phyloP scores from a whole-genome alignment of 139 green algal genomes.

The Coccomyxa sp. region DNA sequence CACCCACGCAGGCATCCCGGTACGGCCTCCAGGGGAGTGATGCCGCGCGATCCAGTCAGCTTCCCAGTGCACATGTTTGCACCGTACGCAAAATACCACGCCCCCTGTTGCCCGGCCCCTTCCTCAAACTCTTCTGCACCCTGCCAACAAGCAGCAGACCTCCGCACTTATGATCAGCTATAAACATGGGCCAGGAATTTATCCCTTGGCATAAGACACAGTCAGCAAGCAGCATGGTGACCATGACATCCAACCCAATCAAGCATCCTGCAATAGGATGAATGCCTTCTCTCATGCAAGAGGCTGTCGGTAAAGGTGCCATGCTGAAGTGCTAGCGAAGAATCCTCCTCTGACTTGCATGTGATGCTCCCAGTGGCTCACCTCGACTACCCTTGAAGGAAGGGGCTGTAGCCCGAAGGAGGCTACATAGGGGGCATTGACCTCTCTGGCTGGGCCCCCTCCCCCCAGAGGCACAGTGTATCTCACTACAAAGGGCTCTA shows the following conservation, averaged over 20 bases:
- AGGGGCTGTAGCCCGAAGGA: slow-evolving; percentile 3
- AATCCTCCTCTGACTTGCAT: no score
- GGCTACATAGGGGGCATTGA: slow-evolving; percentile 31
- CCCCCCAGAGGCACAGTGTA: slow-evolving; percentile 44
- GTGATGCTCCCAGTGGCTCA: no score
- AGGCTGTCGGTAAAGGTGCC: no score
- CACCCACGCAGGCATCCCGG: slow-evolving; percentile 31
- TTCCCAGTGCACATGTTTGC: slow-evolving; percentile 53
- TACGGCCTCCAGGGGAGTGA: slow-evolving; percentile 35
- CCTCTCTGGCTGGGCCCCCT: background rate
- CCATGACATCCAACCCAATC: no score
- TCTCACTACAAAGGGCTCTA: slow-evolving; percentile 45
- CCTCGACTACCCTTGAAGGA: background rate
- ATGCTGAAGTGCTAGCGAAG: no score
- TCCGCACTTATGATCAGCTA: background rate
- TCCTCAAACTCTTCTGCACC: background rate
- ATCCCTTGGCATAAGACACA: no score
- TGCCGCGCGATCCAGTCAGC: slow-evolving; percentile 22
- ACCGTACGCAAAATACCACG: slow-evolving; percentile 62
- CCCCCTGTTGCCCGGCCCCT: background rate
- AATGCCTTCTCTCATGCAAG: no score
- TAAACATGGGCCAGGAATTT: no score
- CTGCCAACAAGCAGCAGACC: background rate
- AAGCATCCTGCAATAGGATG: no score
- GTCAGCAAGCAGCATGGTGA: no score